These are phyloP conservation scores for Barnettozyma pratensis DNA, from an alignment of 805 yeast species.

Conservation along the genomic window DNA sequence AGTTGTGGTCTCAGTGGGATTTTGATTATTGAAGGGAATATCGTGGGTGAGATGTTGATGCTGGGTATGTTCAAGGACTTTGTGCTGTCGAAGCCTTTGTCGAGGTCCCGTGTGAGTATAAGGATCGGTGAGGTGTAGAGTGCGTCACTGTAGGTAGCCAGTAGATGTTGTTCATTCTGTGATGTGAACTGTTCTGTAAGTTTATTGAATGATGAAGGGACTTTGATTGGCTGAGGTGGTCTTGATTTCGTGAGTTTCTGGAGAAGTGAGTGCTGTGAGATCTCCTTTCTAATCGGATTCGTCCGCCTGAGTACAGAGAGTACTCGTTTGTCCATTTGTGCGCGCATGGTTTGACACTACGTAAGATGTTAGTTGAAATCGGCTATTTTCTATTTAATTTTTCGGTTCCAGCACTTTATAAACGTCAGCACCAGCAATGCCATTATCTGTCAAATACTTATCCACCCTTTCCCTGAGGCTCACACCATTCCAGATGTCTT, in stretches of 20 bases:
- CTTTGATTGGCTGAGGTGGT: neutral
- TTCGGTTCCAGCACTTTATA: neutral
- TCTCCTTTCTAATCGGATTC: neutral
- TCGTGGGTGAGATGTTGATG: neutral
- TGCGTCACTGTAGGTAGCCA: neutral
- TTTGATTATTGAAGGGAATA: neutral
- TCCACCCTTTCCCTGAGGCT: slow-evolving; percentile 40
- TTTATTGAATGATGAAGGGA: neutral
- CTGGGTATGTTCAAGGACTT: neutral
- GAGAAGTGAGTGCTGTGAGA: neutral
- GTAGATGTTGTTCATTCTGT: neutral
- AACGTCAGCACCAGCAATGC: neutral
- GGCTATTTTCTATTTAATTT: neutral
- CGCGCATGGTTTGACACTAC: neutral
- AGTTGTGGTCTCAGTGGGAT: neutral
- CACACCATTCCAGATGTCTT: slow-evolving; percentile 54
- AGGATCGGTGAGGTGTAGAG: neutral
- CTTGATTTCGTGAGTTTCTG: neutral
- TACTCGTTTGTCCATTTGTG: neutral
- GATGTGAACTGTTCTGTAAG: neutral
- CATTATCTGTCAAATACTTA: slow-evolving; percentile 30
- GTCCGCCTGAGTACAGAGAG: neutral
- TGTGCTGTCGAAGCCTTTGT: neutral
- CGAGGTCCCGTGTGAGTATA: neutral
- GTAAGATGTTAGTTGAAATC: too few species aligned